Percentiles rank a stretch among this genome's conserved stretches.
Evolutionary conservation across 2,329 filamentous ascomycete species (phyloP).

Genomic region (Paradendryphiella salina): DNA sequence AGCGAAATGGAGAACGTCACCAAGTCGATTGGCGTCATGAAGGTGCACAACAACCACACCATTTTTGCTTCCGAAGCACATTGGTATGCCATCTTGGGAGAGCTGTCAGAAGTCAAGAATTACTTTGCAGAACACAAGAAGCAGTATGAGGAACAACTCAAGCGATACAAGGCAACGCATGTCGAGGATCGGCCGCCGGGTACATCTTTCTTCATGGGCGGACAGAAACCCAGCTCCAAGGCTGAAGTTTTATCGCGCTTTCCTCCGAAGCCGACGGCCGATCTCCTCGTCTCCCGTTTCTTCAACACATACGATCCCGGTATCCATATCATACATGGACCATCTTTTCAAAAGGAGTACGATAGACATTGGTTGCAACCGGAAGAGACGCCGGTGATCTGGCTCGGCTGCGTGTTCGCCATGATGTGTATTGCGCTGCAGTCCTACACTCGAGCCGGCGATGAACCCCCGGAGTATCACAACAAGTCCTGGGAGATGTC

Average conservation of each 20-base stretch:
- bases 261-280: slow-evolving; percentile 78
- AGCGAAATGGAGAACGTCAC: slow-evolving; percentile 65
- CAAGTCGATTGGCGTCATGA: slow-evolving; percentile 58
- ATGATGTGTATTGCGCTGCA: slow-evolving; percentile 77
- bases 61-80: slow-evolving; percentile 57
- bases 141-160: slow-evolving; percentile 80
- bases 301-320: slow-evolving; percentile 79
- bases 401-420: slow-evolving; percentile 76
- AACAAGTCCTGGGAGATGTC: slow-evolving; percentile 61
- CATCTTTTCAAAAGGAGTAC: slow-evolving; percentile 75
- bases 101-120: slow-evolving; percentile 88
- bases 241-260: slow-evolving; percentile 77
- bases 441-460: slow-evolving; percentile 76
- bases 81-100: slow-evolving; percentile 57
- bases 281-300: slow-evolving; percentile 83
- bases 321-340: slow-evolving; percentile 63
- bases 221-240: slow-evolving; percentile 68
- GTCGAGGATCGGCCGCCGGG: slow-evolving; percentile 60
- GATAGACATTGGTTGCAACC: slow-evolving; percentile 72
- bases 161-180: slow-evolving; percentile 72
- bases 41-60: slow-evolving; percentile 54
- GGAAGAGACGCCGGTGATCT: slow-evolving; percentile 72
- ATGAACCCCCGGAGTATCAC: slow-evolving; percentile 77
- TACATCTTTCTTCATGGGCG: slow-evolving; percentile 78
- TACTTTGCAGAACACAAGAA: slow-evolving; percentile 87